Percentiles rank a stretch among this genome's conserved stretches.
phyloP scores from a whole-genome alignment of 495 filamentous ascomycete genomes.

The Trichoderma orchidacearum region DNA sequence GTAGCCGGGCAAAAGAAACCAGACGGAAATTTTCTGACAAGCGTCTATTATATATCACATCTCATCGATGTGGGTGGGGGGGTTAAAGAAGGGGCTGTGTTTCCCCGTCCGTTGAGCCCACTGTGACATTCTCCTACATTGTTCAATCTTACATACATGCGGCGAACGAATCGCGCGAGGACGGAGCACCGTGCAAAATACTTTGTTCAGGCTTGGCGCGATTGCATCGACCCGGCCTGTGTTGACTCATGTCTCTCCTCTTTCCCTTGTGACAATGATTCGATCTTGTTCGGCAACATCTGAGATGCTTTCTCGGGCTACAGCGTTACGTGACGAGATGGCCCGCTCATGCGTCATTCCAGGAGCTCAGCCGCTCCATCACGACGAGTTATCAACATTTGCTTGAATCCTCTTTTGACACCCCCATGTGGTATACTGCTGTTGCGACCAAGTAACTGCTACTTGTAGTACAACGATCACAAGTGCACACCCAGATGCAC shows the following conservation, averaged over 20 bases:
- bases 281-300: not conserved
- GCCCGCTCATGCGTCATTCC: not conserved
- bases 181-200: not conserved
- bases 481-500: not conserved
- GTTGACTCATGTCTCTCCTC: not conserved
- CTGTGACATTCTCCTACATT: slow-evolving; percentile 1
- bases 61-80: not conserved
- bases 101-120: not conserved
- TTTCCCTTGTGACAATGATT: not conserved
- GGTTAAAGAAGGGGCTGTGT: not conserved
- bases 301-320: not conserved
- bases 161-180: not conserved
- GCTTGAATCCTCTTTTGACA: not conserved
- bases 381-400: not conserved
- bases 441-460: no score
- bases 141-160: slow-evolving; percentile 1
- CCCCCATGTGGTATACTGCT: not conserved
- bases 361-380: not conserved
- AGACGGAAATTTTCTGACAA: slow-evolving; percentile 1
- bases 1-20: not conserved
- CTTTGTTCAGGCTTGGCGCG: not conserved
- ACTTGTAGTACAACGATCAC: no score
- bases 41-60: not conserved
- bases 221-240: no score
- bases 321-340: not conserved